Base-by-base conservation (phyloP, 495 filamentous ascomycete genomes). In the Beverwykella pulmonaria region DNA sequence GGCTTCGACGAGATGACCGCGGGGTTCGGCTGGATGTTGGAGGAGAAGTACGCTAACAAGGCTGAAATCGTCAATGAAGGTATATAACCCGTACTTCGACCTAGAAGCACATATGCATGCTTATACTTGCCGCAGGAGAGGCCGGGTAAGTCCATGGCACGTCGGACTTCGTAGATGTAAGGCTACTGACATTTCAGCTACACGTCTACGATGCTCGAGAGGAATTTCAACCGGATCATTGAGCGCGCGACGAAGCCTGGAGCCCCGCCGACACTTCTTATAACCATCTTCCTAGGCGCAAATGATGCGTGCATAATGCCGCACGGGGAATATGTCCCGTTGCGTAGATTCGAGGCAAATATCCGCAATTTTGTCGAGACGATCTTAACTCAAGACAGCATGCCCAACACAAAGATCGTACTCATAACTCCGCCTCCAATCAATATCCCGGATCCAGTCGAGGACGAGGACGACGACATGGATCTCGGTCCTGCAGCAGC, bases 361-460 rank as follows among this genome's bases (percentile, higher is more conserved):
- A 44, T 76, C 20, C 65, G 70, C 25, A 55, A 60, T 9, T 76
- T 64, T 27, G 72, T 76, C 4, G 74, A 76, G 20, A 61, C 41
- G 2, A 54, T 76, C 10, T 62, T 76, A 23, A 62, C 27, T 0
- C 27, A 73, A 19, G 61, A 63, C 8, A 41, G 53, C n/a, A 53
- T 68, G 50, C 20, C 50, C 22, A 57, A 69, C 6, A 74, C 70
- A 5, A 71, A 70, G 32, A 63, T 76, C 49, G 61, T 76, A n/a
- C 53, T 76, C 27, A 73, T 76, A 32, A 71, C 74, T 3, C 70
- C 72, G 15, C 74, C 74, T 23, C 74, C 74, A 26, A 73, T 76
- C 52, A 72, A 74, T 49, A 55, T 71, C 26, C 59, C 46, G 15
- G 58, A 68, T 29, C 39, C 69, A 10, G 17, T 25, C 7, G 10